Conservation (phyloP, 495 filamentous ascomycete species). For the Aspergillus bertholletiae region DNA sequence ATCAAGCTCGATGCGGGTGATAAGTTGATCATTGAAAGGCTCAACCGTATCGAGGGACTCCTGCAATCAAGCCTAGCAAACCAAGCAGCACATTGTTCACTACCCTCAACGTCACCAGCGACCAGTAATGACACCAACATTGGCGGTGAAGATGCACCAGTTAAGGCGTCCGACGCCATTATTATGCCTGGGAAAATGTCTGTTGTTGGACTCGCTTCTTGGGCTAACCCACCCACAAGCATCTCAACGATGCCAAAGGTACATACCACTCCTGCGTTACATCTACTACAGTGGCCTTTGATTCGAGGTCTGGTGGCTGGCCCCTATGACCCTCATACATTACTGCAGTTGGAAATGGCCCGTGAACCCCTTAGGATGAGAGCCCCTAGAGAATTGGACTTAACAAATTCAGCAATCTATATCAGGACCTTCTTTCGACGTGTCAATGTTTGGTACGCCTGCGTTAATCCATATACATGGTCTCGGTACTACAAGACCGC, state of each 20-base stretch:
- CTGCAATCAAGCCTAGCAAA: slow-evolving; percentile 61
- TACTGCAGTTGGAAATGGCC: slow-evolving; percentile 78
- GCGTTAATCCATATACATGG: slow-evolving; percentile 81
- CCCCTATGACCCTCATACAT: slow-evolving; percentile 72
- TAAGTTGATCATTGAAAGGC: slow-evolving; percentile 75
- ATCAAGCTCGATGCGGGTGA: slow-evolving; percentile 86
- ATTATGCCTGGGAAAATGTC: slow-evolving; percentile 53
- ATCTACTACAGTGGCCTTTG: slow-evolving; percentile 76
- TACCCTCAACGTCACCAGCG: slow-evolving; percentile 57
- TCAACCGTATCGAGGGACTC: slow-evolving; percentile 71
- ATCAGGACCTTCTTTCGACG: slow-evolving; percentile 74
- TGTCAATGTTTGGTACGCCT: slow-evolving; percentile 82
- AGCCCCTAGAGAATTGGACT: slow-evolving; percentile 59
- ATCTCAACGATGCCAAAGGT: slow-evolving; percentile 82
- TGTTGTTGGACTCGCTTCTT: slow-evolving; percentile 67
- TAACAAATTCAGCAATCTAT: slow-evolving; percentile 71
- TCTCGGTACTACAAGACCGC: slow-evolving; percentile 69
- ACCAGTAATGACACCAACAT: slow-evolving; percentile 67
- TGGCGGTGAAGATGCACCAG: slow-evolving; percentile 60
- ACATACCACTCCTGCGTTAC: slow-evolving; percentile 74
- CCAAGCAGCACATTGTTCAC: slow-evolving; percentile 46
- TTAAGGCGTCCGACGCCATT: slow-evolving; percentile 32
- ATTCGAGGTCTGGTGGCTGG: slow-evolving; percentile 72
- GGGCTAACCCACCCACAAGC: slow-evolving; percentile 62
- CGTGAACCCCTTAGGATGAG: slow-evolving; percentile 63